Evolutionary conservation across 2,329 filamentous ascomycete genomes (phyloP), one percentile per base, ranked within the genome.

Genomic region (Epichloe gansuensis): DNA sequence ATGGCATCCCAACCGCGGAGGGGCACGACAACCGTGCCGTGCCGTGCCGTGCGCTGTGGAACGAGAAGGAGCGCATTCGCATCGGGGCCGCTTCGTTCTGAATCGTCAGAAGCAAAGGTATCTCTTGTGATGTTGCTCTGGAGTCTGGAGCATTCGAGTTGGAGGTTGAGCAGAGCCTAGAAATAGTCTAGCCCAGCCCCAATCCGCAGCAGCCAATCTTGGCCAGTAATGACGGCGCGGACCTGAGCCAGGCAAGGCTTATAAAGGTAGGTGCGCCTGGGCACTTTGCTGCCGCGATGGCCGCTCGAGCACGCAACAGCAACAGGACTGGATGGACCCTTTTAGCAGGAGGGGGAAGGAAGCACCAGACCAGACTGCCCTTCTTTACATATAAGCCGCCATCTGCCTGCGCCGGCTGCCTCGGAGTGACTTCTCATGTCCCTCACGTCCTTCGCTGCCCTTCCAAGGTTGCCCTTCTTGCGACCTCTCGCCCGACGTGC

Each of bases 381-480:
- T 8, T 43, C 17, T 39, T 28, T 43, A 37, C 35, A 50, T 43
- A 37, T 43, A 50, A 21, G 39, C 48, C 48, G 12, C 34, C 21
- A 38, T 39, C 50, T 47, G 21, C 44, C 15, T 44, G 42, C 48
- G 28, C 52, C 56, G 54, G 48, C 56, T 44, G 39, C n/a, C 28
- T 50, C 39, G n/a, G 28, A 57, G 46, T n/a, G 46, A 25, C 34
- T 38, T 23, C 52, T 60, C 54, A 69, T 70, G 65, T 56, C 65
- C 62, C 61, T 68, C 64, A 57, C 62, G 56, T 60, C 63, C 58
- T 63, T 62, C 62, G 60, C 67, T 55, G 60, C 65, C 60, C 59
- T 66, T 55, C 62, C 61, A 61, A 69, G 67, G 62, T 59, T 68
- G 55, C 62, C 65, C 58, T 65, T 61, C 17, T 47, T 62, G 55